These are phyloP conservation scores for Microcos paniculata DNA, from an alignment of 345 rosid genomes.

Conservation along the genomic window DNA sequence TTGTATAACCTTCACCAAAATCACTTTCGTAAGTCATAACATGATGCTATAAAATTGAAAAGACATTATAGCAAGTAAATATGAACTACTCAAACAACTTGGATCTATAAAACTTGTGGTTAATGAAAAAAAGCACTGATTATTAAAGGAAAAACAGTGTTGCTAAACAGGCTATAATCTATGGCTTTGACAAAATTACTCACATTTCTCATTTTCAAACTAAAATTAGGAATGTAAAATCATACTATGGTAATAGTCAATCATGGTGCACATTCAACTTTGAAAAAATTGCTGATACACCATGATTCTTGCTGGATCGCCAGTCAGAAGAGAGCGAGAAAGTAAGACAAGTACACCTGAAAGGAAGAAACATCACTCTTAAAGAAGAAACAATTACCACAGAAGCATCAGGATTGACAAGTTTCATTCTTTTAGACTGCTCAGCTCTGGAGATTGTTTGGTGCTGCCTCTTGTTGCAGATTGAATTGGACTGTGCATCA, in stretches of 20 bases:
- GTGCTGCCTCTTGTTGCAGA: slow-evolving; percentile 57
- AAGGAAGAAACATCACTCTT: background rate
- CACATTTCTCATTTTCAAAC: background rate
- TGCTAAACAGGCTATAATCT: background rate
- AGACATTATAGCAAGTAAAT: background rate
- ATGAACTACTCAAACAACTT: background rate
- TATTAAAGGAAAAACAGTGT: background rate
- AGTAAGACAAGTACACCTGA: background rate
- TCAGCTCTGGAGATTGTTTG: slow-evolving; percentile 40
- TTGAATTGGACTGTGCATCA: slow-evolving; percentile 40
- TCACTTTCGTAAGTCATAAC: background rate
- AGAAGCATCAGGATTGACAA: slow-evolving; percentile 33
- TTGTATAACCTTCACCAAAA: background rate
- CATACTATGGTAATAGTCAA: background rate
- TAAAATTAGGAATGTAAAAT: slow-evolving; percentile 11
- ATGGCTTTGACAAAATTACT: background rate
- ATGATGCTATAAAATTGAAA: background rate
- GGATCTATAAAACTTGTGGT: no score
- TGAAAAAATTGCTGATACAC: background rate
- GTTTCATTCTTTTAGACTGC: slow-evolving; percentile 59
- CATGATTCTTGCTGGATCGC: background rate
- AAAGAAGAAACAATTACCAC: slow-evolving; percentile 33
- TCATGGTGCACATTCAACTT: background rate
- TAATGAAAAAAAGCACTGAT: no score
- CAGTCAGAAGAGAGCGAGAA: background rate